Evolutionary conservation across 805 yeast species (phyloP).

Genomic region (Metschnikowia corniflorae): DNA sequence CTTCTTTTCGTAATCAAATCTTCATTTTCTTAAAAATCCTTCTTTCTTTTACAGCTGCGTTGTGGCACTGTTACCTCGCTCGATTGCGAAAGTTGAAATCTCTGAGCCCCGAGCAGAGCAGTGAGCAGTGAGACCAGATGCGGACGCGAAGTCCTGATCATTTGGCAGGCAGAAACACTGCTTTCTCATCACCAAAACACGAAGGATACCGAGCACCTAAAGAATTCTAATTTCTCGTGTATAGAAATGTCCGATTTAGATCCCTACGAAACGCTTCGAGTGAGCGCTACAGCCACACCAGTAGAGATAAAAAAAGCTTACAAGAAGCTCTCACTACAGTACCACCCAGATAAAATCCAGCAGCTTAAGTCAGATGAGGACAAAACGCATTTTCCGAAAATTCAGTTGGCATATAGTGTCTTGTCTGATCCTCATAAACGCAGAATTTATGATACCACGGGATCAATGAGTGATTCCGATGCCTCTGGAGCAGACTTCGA

Average conservation of each 20-base stretch:
- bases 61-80: too few species aligned
- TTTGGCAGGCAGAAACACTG: conserved; percentile 1
- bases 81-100: too few species aligned
- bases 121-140: too few species aligned
- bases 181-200: neutral
- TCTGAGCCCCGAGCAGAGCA: too few species aligned
- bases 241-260: conserved; percentile 40
- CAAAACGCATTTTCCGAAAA: conserved; percentile 49
- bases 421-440: conserved; percentile 57
- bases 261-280: conserved; percentile 55
- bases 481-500: conserved; percentile 42
- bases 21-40: too few species aligned
- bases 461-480: conserved; percentile 46
- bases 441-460: conserved; percentile 64
- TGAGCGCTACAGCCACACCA: conserved; percentile 39
- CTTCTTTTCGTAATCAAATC: too few species aligned
- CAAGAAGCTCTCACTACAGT: conserved; percentile 24
- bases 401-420: conserved; percentile 73
- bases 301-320: conserved; percentile 57
- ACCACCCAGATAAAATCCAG: conserved; percentile 29
- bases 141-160: conserved; percentile 8
- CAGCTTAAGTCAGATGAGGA: conserved; percentile 19
- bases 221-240: too few species aligned
- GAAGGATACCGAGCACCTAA: too few species aligned
- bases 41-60: too few species aligned